Conservation (phyloP, 805 yeast genomes). For the Zygotorulaspora danielsina region DNA sequence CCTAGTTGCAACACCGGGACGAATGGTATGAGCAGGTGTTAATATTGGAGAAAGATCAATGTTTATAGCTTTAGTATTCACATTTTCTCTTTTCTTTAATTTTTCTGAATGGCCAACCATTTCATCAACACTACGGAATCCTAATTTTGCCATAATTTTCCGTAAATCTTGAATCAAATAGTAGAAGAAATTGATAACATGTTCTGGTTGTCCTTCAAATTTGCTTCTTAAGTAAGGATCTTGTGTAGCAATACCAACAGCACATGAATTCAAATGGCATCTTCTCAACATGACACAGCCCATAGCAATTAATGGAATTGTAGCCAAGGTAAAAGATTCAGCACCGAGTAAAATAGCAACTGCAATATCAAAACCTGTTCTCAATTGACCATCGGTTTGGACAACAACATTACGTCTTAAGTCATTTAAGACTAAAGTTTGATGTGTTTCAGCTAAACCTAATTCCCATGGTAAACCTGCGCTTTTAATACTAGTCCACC, state of each 20-base stretch:
- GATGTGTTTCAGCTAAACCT: slow-evolving; percentile 97
- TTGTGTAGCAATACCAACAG: slow-evolving; percentile 98
- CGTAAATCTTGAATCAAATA: slow-evolving; percentile 91
- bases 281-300: slow-evolving; percentile 97
- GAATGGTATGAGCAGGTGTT: slow-evolving; percentile 93
- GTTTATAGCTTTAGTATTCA: slow-evolving; percentile 86
- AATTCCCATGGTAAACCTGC: slow-evolving; percentile 99
- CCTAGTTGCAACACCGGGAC: slow-evolving; percentile 95
- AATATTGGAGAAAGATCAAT: slow-evolving; percentile 88
- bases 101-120: slow-evolving; percentile 98
- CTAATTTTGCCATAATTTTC: slow-evolving; percentile 87
- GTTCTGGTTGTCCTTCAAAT: slow-evolving; percentile 96
- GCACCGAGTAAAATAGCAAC: slow-evolving; percentile 96
- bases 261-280: slow-evolving; percentile 91
- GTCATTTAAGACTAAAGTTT: slow-evolving; percentile 91
- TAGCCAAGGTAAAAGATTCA: slow-evolving; percentile 97
- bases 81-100: slow-evolving; percentile 77
- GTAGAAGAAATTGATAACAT: slow-evolving; percentile 95
- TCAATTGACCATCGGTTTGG: slow-evolving; percentile 97
- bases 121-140: slow-evolving; percentile 93
- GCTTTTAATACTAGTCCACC: slow-evolving; percentile 93
- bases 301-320: slow-evolving; percentile 94
- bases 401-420: slow-evolving; percentile 92
- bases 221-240: slow-evolving; percentile 90
- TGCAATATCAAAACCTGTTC: slow-evolving; percentile 96